These are phyloP conservation scores for Emergomyces orientalis DNA, from an alignment of 2,329 filamentous ascomycete species.

Conservation along the genomic window DNA sequence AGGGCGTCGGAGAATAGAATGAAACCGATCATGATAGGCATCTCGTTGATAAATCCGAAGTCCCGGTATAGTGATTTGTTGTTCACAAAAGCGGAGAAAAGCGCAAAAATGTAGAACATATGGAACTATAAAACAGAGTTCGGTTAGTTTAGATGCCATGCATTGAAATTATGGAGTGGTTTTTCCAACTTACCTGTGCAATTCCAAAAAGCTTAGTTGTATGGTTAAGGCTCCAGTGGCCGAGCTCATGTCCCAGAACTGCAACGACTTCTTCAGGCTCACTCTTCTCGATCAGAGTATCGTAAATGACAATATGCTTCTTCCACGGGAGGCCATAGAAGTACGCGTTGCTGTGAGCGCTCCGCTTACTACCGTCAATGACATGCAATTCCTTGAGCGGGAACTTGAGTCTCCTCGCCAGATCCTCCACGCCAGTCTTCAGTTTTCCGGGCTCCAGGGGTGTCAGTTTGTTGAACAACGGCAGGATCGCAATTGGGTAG, in stretches of 20 bases:
- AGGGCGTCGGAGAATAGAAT: conserved; percentile 96
- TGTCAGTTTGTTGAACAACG: conserved; percentile 96
- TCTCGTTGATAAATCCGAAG: conserved; percentile 76
- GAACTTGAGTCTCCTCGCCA: conserved; percentile 78
- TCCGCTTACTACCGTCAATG: conserved; percentile 84
- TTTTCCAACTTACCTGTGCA: conserved; percentile 53
- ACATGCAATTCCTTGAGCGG: conserved; percentile 88
- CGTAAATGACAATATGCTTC: conserved; percentile 99
- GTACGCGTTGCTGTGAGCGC: conserved; percentile 82
- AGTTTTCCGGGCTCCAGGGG: conserved; percentile 78
- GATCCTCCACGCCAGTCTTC: conserved; percentile 76
- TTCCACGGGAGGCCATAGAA: conserved; percentile 98
- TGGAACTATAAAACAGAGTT: conserved; percentile 53
- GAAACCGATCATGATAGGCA: conserved; percentile 94
- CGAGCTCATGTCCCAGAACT: conserved; percentile 88
- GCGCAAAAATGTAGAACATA: conserved; percentile 90
- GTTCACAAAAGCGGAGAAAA: conserved; percentile 97
- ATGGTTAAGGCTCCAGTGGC: conserved; percentile 94
- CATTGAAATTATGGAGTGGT: conserved; percentile 4
- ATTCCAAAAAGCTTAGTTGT: conserved; percentile 86
- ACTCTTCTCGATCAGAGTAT: conserved; percentile 94
- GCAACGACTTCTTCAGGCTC: conserved; percentile 86
- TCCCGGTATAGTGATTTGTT: conserved; percentile 82
- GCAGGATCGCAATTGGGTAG: conserved; percentile 88
- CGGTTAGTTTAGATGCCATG: not conserved